Base-by-base conservation (phyloP, 495 filamentous ascomycete genomes). In the Cetradonia linearis region DNA sequence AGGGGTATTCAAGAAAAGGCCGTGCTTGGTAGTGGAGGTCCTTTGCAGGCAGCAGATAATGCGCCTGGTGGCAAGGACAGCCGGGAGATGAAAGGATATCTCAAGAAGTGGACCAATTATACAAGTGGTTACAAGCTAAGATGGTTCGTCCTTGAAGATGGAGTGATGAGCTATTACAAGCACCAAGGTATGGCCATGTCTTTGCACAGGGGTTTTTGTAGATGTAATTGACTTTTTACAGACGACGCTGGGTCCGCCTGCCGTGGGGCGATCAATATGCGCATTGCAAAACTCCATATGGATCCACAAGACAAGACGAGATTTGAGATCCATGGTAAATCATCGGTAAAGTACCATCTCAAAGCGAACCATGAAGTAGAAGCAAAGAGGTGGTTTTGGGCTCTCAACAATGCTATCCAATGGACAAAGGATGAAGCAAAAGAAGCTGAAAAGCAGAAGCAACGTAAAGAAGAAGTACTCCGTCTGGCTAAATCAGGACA, bases 21-120 rank as follows among this genome's bases (percentile, higher is more conserved):
- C 2, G 91, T 98, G 31, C 77, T 98, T 38, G 93, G 93, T 6
- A 87, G 83, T 60, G 84, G 76, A 31, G 78, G 81, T 37, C 40
- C 52, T 8, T 78, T 79, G 6, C 83, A 86, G 63, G 73, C 77
- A 33, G 79, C 81, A 20, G 87, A 94, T 63, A 76, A 78, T 31
- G 71, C 76, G 10, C 73, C 90, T 58, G 85, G 84, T 47, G 83
- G 86, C 9, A 93, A 91, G 64, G 93, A 98, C 62, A 83, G 86
- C 11, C 82, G 91, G 48, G 93, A 97, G 70, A 96, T 97, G 89
- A 95, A 91, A 73, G 93, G 93, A 10, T 98, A 97, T 70, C 76
- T 98, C 59, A 96, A 96, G 71, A 98, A 98, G 69, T 98, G 93
- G 93, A 97, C 93, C 25, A 98, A 98, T 67, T 98, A 98, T 70